A percentile compares a stretch with the other conserved stretches of the same genome.
Conservation (phyloP, 2,329 filamentous ascomycete species). For the Coleophoma crateriformis region DNA sequence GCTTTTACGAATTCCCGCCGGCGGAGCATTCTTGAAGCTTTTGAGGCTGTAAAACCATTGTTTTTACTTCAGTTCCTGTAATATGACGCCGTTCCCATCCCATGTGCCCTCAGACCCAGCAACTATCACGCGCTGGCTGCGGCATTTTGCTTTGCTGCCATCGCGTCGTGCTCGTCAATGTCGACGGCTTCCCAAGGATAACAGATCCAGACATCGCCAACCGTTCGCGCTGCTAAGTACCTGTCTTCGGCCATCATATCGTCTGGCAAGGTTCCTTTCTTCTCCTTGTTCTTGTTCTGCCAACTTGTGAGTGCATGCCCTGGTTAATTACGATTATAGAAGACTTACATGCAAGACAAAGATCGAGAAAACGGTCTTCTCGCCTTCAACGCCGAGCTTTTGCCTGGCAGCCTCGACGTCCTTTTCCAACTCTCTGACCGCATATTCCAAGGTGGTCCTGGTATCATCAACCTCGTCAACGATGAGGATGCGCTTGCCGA, state of each 20-base stretch:
- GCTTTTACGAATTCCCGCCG: no score
- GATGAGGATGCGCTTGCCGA: slow-evolving; percentile 87
- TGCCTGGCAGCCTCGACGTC: slow-evolving; percentile 79
- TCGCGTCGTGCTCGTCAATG: slow-evolving; percentile 84
- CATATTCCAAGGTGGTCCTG: slow-evolving; percentile 88
- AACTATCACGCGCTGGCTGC: slow-evolving; percentile 1
- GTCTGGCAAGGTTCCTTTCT: slow-evolving; percentile 80
- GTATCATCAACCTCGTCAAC: slow-evolving; percentile 97
- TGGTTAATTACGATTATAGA: neutral
- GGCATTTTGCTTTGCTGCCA: slow-evolving; percentile 40
- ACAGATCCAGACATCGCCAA: slow-evolving; percentile 96
- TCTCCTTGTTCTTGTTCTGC: slow-evolving; percentile 93
- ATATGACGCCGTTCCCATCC: no score
- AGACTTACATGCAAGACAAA: slow-evolving; percentile 81
- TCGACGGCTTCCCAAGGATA: slow-evolving; percentile 97
- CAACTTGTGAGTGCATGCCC: slow-evolving; percentile 7
- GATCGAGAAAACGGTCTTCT: slow-evolving; percentile 86
- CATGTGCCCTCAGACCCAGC: no score
- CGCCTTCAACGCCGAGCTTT: slow-evolving; percentile 61
- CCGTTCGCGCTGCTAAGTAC: slow-evolving; percentile 83
- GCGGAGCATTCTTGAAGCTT: no score
- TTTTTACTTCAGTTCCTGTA: no score
- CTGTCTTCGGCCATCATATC: slow-evolving; percentile 68
- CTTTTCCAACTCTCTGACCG: slow-evolving; percentile 88
- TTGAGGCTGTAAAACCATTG: no score